Percentiles rank a stretch among this genome's conserved stretches.
These are phyloP conservation scores for Fusarium sp. DNA, from an alignment of 2,329 filamentous ascomycete species.

Conservation along the genomic window DNA sequence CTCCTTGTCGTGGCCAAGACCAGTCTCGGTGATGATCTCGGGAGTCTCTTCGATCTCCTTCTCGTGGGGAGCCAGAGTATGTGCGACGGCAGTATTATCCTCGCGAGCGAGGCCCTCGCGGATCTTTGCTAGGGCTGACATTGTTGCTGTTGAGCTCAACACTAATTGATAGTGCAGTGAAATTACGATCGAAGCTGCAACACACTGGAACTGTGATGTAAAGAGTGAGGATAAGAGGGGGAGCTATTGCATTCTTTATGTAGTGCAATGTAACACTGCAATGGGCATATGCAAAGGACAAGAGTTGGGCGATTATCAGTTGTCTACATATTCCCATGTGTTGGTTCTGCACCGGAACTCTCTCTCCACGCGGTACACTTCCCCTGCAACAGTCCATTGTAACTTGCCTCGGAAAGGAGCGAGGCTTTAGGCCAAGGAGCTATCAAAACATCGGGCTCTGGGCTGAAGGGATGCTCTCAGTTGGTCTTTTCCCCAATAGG, in stretches of 20 bases:
- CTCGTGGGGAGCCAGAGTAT: slow-evolving; percentile 20
- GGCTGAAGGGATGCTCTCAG: slow-evolving; percentile 7
- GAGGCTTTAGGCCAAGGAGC: slow-evolving; percentile 16
- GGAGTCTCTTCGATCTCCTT: slow-evolving; percentile 13
- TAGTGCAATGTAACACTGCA: slow-evolving; percentile 20
- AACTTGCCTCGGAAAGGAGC: neutral
- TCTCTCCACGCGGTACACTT: neutral
- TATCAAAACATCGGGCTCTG: neutral
- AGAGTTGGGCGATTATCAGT: neutral
- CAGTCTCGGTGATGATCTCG: neutral
- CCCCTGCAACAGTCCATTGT: slow-evolving; percentile 3
- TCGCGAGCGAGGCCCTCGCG: slow-evolving; percentile 12
- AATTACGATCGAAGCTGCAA: neutral
- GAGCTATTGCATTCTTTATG: slow-evolving; percentile 21
- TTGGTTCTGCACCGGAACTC: neutral
- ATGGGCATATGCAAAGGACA: slow-evolving; percentile 2
- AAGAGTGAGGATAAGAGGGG: neutral
- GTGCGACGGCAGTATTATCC: slow-evolving; percentile 19
- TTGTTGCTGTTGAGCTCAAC: slow-evolving; percentile 10
- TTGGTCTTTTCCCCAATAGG: slow-evolving; percentile 21
- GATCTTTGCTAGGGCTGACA: slow-evolving; percentile 35
- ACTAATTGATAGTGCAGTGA: neutral
- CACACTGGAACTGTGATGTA: neutral
- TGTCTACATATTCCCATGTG: neutral
- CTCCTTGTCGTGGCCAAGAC: slow-evolving; percentile 19